A percentile compares a stretch with the other conserved stretches of the same genome.
Conservation (phyloP, 352 stramenopile species). For the Plasmopara halstedii region DNA sequence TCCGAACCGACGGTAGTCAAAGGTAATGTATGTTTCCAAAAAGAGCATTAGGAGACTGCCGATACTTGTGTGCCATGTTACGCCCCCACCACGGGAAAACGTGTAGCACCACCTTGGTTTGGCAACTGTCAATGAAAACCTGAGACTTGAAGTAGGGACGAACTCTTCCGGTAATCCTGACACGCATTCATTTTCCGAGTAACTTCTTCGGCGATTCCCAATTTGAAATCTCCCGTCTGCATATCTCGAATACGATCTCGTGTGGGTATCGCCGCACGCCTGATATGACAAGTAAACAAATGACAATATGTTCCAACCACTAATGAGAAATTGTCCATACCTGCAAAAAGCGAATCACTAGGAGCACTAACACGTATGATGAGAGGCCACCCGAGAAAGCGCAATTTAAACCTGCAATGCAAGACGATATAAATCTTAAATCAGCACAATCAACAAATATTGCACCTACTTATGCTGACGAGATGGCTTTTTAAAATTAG, state of each 20-base stretch:
- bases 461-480: slow-evolving; percentile 36
- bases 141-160: slow-evolving; percentile 4
- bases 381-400: slow-evolving; percentile 94
- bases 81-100: slow-evolving; percentile 51
- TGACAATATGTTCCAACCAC: not conserved
- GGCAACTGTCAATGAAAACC: not conserved
- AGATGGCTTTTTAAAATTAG: slow-evolving; percentile 91
- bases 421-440: slow-evolving; percentile 13
- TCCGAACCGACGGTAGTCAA: slow-evolving; percentile 77
- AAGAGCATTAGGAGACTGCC: slow-evolving; percentile 70
- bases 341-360: slow-evolving; percentile 92
- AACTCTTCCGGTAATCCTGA: slow-evolving; percentile 19
- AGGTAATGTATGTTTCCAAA: slow-evolving; percentile 77
- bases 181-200: slow-evolving; percentile 20
- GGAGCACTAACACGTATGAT: slow-evolving; percentile 93
- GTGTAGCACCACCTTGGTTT: slow-evolving; percentile 49
- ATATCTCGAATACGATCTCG: slow-evolving; percentile 32
- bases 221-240: slow-evolving; percentile 8
- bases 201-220: slow-evolving; percentile 22
- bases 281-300: slow-evolving; percentile 10
- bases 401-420: slow-evolving; percentile 77
- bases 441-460: slow-evolving; percentile 5
- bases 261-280: slow-evolving; percentile 68
- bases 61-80: slow-evolving; percentile 65
- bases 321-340: slow-evolving; percentile 16